Evolutionary conservation across 1,139 yeast species (phyloP).

Genomic region (Kodamaea arcana): DNA sequence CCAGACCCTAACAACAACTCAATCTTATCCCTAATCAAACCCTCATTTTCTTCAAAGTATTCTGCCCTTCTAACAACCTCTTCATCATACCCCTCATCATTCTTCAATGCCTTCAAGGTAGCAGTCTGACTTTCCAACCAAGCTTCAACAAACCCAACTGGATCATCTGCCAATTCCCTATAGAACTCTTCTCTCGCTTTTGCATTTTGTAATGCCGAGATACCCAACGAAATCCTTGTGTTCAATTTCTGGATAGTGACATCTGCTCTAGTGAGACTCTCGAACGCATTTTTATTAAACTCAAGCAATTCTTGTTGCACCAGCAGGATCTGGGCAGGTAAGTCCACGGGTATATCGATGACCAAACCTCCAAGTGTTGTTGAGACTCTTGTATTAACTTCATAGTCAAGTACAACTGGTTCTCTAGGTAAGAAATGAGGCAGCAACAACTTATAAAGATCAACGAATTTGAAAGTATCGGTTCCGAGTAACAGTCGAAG

Average conservation of each 20-base stretch:
- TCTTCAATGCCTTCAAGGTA: conserved; percentile 69
- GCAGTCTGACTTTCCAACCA: conserved; percentile 76
- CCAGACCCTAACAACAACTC: conserved; percentile 57
- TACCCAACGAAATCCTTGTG: conserved; percentile 55
- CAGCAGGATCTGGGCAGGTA: conserved; percentile 43
- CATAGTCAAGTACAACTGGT: conserved; percentile 75
- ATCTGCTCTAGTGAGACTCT: conserved; percentile 41
- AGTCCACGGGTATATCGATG: conserved; percentile 67
- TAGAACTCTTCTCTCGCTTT: conserved; percentile 54
- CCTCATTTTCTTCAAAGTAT: conserved; percentile 70
- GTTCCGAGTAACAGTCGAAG: conserved; percentile 55
- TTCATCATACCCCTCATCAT: conserved; percentile 89
- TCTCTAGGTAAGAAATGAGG: conserved; percentile 65
- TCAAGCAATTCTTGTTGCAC: conserved; percentile 39
- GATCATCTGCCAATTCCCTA: conserved; percentile 67
- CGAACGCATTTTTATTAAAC: conserved; percentile 36
- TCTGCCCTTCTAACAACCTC: conserved; percentile 82
- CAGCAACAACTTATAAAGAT: conserved; percentile 63
- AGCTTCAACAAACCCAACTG: conserved; percentile 66
- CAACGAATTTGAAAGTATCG: conserved; percentile 60
- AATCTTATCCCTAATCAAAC: conserved; percentile 66
- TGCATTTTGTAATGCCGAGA: conserved; percentile 63
- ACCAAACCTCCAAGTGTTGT: conserved; percentile 78
- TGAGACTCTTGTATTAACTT: conserved; percentile 68
- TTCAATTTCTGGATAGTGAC: conserved; percentile 54